Base-by-base conservation (phyloP, 2,329 filamentous ascomycete genomes). In the Fusarium haematococcum region DNA sequence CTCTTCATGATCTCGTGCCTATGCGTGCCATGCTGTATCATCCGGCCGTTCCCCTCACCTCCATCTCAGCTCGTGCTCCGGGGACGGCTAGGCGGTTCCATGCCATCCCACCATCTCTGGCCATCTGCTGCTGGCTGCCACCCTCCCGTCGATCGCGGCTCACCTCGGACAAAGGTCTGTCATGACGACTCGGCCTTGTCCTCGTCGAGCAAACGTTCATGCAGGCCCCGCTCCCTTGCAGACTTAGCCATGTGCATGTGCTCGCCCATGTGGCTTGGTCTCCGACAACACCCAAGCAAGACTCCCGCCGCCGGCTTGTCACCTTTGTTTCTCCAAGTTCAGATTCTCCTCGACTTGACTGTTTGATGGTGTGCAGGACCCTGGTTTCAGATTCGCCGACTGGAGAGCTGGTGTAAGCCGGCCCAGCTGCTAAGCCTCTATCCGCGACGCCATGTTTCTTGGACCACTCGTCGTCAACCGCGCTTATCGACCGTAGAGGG, bases 151-250 rank as follows among this genome's bases (percentile, higher is more conserved):
- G 72, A 78, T 77, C 71, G 58, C 62, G 62, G 33, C 59, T 65
- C 56, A 64, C 61, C 39, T 39, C 35, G 63, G 69, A 35, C 35
- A 54, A 56, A 65, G 56, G 48, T 65, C 57, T 62, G 63, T 56
- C 60, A 71, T 65, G 68, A 68, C 66, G 68, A 69, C 59, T 70
- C 54, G 58, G 43, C 58, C 43, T 56, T 45, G 54, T 41, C 71
- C 61, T 67, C 39, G 57, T 64, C 48, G 39, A 69, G 64, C 25
- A 32, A 70, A 78, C 69, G 74, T 75, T 73, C 77, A 75, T 77
- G 72, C 75, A 77, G 69, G 65, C 75, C 69, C 77, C 77, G 63
- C 77, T 70, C 62, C 63, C 61, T 70, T 73, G 72, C 69, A 76
- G 68, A 45, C 41, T 41, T n/a, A 54, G 41, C 62, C 69, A 71